Evolutionary conservation across 164 flowering plant genomes (phyloP), one percentile per base, ranked within the genome.

Genomic region (Vitis amurensis): DNA sequence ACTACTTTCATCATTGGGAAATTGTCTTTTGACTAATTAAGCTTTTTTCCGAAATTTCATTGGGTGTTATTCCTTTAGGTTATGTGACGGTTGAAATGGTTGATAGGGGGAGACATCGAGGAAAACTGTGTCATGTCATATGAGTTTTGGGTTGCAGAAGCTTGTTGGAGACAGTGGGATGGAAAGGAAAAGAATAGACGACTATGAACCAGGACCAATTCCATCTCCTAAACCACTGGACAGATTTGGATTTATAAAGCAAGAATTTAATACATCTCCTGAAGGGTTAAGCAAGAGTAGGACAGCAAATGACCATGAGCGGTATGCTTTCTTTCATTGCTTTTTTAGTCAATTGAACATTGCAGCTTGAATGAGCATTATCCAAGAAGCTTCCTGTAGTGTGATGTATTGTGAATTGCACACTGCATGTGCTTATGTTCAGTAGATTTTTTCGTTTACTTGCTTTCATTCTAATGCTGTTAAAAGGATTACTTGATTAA

Each of bases 211-310:
- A 4, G 90, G 80, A 49, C 84, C 90, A 53, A 65, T 78, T 67
- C 86, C 89, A 30, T 72, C 85, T 8, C 75, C 74, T 3, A 80
- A 68, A 73, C 75, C 84, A 16, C 68, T 92, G 55, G 97, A 92
- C 73, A 89, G 87, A 74, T 92, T 87, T 84, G 95, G 97, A 16
- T 89, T 90, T 79, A 65, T 86, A 47, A 90, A 90, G 80, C 85
- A 81, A 69, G 95, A 89, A 27, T 48, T 19, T 50, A 74, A 66
- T 64, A 67, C 55, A 67, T 68, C 83, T 57, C 72, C 84, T 37
- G 91, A 87, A 37, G 81, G 71, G 55, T 60, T 84, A 64, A 69
- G 62, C 27, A 87, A 76, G 76, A 71, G 73, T 48, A 82, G 78
- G 64, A 76, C 86, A 17, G 74, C 80, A 17, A 19, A 61, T 73